Base-by-base conservation (phyloP, 2,329 filamentous ascomycete genomes). In the Colletotrichum paranaense region DNA sequence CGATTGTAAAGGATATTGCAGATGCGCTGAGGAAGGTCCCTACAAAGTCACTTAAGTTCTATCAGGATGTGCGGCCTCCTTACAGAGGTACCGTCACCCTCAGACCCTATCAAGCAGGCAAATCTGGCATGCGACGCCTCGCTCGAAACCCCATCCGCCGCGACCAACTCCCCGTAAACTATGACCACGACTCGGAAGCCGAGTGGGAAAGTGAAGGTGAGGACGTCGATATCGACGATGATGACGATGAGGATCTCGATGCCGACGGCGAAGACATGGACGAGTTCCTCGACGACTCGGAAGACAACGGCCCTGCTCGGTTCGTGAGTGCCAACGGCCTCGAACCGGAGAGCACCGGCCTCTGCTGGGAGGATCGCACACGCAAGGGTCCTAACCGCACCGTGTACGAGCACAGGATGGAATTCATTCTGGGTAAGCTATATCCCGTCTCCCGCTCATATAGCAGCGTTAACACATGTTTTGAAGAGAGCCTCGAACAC, bases 241-340 rank as follows among this genome's bases (percentile, higher is more conserved):
- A 93, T 9, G 88, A 88, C 32, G 89, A 89, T 84, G 95, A 88
- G 86, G 95, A 89, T n/a, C 75, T 86, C 0, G 93, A 93, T 70
- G 93, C 93, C 71, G 92, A 91, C n/a, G 93, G 94, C 19, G 95
- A 97, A 73, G 95, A 97, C 73, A 93, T 98, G 92, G 94, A 95
- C 4, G 95, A 92, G 22, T 98, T 98, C 79, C 86, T 98, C 1
- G 95, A 98, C 77, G 94, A 97, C 77, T 94, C 94, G 6, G 94
- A 97, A 66, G 94, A 97, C 74, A 79, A 82, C 78, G 89, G 84
- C 73, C 84, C 82, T 80, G 86, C 83, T 75, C 86, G 81, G 88
- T 89, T 86, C 85, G 89, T 80, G 82, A 92, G 83, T 89, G 78
- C 89, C 86, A 91, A 92, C 35, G 91, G 94, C 76, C 87, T 97